Percentiles rank a stretch among this genome's conserved stretches.
These are phyloP conservation scores for Colletotrichum tropicale DNA, from an alignment of 2,329 filamentous ascomycete species.

Conservation along the genomic window DNA sequence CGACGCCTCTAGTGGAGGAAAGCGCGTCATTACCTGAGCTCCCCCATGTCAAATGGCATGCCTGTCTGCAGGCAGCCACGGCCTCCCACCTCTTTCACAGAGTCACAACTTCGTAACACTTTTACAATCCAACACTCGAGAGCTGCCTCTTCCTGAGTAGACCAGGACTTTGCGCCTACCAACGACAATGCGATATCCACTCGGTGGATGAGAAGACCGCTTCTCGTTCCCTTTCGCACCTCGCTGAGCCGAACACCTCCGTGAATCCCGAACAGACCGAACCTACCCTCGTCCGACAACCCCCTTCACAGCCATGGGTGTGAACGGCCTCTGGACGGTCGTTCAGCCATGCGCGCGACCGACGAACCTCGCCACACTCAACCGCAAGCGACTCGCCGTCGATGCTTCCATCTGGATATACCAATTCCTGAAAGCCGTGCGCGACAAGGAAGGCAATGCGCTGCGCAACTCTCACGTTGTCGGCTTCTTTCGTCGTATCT, in stretches of 20 bases:
- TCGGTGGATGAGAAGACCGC: conserved; percentile 17
- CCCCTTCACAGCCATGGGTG: conserved; percentile 74
- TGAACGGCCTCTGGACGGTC: conserved; percentile 96
- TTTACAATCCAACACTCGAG: not conserved
- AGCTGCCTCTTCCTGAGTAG: not conserved
- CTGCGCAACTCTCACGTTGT: conserved; percentile 95
- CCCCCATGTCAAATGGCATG: not conserved
- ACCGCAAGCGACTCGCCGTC: conserved; percentile 93
- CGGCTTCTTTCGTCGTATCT: conserved; percentile 97
- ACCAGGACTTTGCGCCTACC: not conserved
- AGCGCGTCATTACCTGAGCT: conserved; percentile 17
- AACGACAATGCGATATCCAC: conserved; percentile 4
- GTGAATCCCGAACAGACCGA: conserved; percentile 5
- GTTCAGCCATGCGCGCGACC: conserved; percentile 94
- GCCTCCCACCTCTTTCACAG: conserved; percentile 1
- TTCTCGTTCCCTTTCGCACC: conserved; percentile 2
- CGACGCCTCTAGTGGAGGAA: not conserved
- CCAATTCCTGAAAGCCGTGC: conserved; percentile 97
- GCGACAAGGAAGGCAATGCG: conserved; percentile 97
- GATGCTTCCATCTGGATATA: conserved; percentile 99
- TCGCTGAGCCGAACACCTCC: not conserved
- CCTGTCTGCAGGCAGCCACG: not conserved
- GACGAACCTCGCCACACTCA: conserved; percentile 94
- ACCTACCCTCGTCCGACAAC: not conserved
- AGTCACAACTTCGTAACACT: not conserved